Percentiles rank a stretch among this genome's conserved stretches.
phyloP scores from a whole-genome alignment of 805 yeast genomes.

The Candida awuae region DNA sequence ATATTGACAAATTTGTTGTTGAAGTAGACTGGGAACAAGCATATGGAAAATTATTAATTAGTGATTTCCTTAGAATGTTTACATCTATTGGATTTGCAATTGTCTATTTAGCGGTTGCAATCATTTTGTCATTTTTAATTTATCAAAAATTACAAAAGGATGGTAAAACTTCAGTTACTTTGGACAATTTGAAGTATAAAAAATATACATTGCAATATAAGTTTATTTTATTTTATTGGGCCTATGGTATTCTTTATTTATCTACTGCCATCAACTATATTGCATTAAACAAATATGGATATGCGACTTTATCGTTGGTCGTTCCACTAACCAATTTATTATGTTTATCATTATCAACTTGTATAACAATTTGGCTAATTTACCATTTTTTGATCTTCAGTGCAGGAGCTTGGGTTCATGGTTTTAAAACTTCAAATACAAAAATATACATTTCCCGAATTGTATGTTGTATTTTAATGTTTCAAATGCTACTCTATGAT shows the following conservation, averaged over 20 bases:
- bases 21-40: slow-evolving; percentile 28
- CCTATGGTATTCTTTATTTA: slow-evolving; percentile 16
- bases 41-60: slow-evolving; percentile 24
- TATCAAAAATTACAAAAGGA: slow-evolving; percentile 11
- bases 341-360: slow-evolving; percentile 18
- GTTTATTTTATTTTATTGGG: slow-evolving; percentile 16
- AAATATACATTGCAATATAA: slow-evolving; percentile 23
- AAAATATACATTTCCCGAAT: slow-evolving; percentile 15
- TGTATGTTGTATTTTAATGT: slow-evolving; percentile 15
- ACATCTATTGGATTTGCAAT: slow-evolving; percentile 17
- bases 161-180: slow-evolving; percentile 17
- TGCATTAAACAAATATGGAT: slow-evolving; percentile 23
- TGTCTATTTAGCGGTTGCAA: slow-evolving; percentile 15
- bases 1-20: slow-evolving; percentile 8
- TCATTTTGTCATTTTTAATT: slow-evolving; percentile 14
- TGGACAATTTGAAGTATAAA: slow-evolving; percentile 15
- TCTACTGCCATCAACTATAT: slow-evolving; percentile 15
- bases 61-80: slow-evolving; percentile 24
- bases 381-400: slow-evolving; percentile 27
- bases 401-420: slow-evolving; percentile 20
- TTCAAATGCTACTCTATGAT: slow-evolving; percentile 26
- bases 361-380: slow-evolving; percentile 26
- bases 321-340: slow-evolving; percentile 19
- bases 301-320: slow-evolving; percentile 16
- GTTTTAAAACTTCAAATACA: slow-evolving; percentile 4